These are phyloP conservation scores for Schwanniomyces pseudopolymorphus DNA, from an alignment of 805 yeast genomes.

Conservation along the genomic window DNA sequence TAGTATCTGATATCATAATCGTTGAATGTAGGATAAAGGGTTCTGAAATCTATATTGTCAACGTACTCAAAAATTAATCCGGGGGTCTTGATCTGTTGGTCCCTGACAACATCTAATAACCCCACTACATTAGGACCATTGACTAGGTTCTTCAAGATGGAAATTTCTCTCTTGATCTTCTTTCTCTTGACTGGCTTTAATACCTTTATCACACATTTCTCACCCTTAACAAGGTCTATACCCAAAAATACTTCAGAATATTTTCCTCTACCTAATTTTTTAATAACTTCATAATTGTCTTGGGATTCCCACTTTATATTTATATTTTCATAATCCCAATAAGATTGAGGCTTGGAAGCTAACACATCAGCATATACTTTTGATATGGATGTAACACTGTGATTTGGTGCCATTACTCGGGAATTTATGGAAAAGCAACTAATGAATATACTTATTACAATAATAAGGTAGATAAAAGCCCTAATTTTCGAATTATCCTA, in stretches of 20 bases:
- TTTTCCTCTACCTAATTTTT: slow-evolving; percentile 88
- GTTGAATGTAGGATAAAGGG: slow-evolving; percentile 77
- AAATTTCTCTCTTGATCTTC: slow-evolving; percentile 88
- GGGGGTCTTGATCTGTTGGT: slow-evolving; percentile 81
- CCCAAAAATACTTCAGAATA: slow-evolving; percentile 94
- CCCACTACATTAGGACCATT: slow-evolving; percentile 81
- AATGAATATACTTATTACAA: slow-evolving; percentile 4
- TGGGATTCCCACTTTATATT: slow-evolving; percentile 83
- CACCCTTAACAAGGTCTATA: slow-evolving; percentile 57
- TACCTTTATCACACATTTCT: slow-evolving; percentile 81
- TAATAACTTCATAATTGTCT: slow-evolving; percentile 79
- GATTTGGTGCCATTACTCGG: slow-evolving; percentile 12
- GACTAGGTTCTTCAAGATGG: slow-evolving; percentile 78
- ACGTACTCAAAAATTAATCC: slow-evolving; percentile 85
- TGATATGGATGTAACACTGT: slow-evolving; percentile 52
- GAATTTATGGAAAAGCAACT: slow-evolving; percentile 5
- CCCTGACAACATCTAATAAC: slow-evolving; percentile 82
- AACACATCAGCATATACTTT: slow-evolving; percentile 83
- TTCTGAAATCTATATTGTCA: slow-evolving; percentile 81
- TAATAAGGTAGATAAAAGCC: not conserved
- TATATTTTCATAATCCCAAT: slow-evolving; percentile 80
- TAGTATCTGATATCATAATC: slow-evolving; percentile 77
- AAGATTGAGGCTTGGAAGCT: slow-evolving; percentile 68
- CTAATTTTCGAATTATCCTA: not conserved
- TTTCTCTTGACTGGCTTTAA: slow-evolving; percentile 91